These are phyloP conservation scores for Gracilariopsis chorda DNA, from an alignment of 23 red algal genomes.

Conservation along the genomic window DNA sequence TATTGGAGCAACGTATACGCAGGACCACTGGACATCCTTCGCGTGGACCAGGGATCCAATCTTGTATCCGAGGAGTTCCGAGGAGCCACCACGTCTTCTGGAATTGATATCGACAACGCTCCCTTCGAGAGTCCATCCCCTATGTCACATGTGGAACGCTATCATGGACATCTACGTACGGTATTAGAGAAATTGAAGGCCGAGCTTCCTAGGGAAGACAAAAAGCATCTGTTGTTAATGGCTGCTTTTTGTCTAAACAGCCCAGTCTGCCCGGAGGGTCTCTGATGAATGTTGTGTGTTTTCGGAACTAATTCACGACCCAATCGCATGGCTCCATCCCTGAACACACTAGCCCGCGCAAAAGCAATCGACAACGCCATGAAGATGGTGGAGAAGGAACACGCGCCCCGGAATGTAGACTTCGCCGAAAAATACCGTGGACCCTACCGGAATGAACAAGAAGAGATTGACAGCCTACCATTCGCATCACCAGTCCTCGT, in stretches of 20 bases:
- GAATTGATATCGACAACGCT: not conserved
- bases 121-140: constrained; percentile 19
- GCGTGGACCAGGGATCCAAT: not conserved
- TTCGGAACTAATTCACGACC: not conserved
- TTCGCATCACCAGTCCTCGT: not conserved
- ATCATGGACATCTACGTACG: constrained; percentile 1
- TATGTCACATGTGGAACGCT: constrained; percentile 38
- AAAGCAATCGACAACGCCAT: not conserved
- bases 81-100: not conserved
- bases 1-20: not conserved
- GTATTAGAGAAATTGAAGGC: not conserved
- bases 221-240: constrained; percentile 2
- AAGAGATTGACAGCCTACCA: not conserved
- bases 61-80: not conserved
- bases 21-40: not conserved
- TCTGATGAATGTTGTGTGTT: constrained; percentile 10
- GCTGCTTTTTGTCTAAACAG: not conserved
- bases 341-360: not conserved
- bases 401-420: not conserved
- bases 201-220: not conserved
- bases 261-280: constrained; percentile 13
- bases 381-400: constrained; percentile 22
- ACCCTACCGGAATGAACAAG: not conserved
- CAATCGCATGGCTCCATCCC: not conserved
- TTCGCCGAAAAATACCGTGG: not conserved